Evolutionary conservation across 2,329 filamentous ascomycete genomes (phyloP), one percentile per base, ranked within the genome.

Genomic region (Stagonosporopsis cucurbitacearum): DNA sequence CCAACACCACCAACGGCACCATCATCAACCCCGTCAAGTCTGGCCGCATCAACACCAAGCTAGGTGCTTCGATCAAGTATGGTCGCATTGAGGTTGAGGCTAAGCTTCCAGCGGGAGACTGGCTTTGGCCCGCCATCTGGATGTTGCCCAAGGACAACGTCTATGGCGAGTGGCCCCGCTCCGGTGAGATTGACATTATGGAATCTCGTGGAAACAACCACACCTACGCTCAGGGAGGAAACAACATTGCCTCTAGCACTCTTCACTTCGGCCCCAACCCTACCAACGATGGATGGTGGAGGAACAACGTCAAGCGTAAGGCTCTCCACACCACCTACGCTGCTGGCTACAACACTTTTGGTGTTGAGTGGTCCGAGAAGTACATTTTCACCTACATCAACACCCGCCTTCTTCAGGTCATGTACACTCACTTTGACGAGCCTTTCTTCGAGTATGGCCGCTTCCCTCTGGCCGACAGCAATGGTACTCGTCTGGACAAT

Each of bases 51-150:
- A 89, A 88, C 77, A 93, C 89, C 53, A 88, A 85, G 70, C 84
- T 84, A 39, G 85, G 88, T 15, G 86, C 86, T 6, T 82, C 78
- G 15, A 90, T 96, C 79, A 91, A 87, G 75, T 96, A 90, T 71
- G 91, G 91, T 43, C 88, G 90, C 39, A 83, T 96, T 48, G 90
- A 96, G 72, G 90, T 96, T 5, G 86, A 83, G 1, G 91, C 91
- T 23, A 88, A 88, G 75, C 78, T 95, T 25, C 90, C 91, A 4
- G 75, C 80, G 43, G 91, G 91, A 50, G 91, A 95, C 77, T 95
- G 91, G 91, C 82, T 96, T 11, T 95, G 91, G 91, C 91, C 91
- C 2, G 90, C 90, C n/a, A 94, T 96, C 68, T 93, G 90, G 89
- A 90, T 96, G 89, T 81, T 95, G 80, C 91, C 91, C 1, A 86